A percentile compares a stretch with the other conserved stretches of the same genome.
Conservation (phyloP, 1,139 yeast genomes). For the Kurtzmaniella quercitrusa region DNA sequence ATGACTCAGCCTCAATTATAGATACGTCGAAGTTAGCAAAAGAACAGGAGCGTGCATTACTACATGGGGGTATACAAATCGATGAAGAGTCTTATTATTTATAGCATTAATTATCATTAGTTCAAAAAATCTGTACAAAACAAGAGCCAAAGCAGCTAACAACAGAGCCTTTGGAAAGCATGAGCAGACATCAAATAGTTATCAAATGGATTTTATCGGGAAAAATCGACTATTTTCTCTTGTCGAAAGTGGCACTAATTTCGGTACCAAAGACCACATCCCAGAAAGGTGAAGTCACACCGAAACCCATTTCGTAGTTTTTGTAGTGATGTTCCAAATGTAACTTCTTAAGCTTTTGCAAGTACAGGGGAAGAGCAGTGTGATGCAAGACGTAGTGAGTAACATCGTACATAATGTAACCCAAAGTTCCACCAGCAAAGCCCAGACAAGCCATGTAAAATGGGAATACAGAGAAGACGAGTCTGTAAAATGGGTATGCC, state of each 20-base stretch:
- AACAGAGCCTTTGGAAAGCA: no score
- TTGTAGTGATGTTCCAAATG: conserved; percentile 97
- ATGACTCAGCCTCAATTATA: neutral
- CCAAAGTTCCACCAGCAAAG: conserved; percentile 93
- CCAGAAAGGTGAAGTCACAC: conserved; percentile 94
- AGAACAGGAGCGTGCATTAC: conserved; percentile 8
- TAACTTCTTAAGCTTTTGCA: conserved; percentile 77
- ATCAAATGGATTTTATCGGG: no score
- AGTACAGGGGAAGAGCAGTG: conserved; percentile 66
- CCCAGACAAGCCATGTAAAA: conserved; percentile 49
- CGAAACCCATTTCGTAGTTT: conserved; percentile 93
- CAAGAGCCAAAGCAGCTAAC: neutral
- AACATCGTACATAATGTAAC: conserved; percentile 86
- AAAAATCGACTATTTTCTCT: conserved; percentile 28
- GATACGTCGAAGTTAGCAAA: neutral
- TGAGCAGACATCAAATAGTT: conserved; percentile 2
- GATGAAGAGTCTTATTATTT: conserved; percentile 8
- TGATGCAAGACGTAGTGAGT: conserved; percentile 89
- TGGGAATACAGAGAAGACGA: conserved; percentile 38
- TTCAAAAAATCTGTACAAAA: neutral
- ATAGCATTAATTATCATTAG: neutral
- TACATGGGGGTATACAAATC: conserved; percentile 10
- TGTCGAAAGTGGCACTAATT: conserved; percentile 33
- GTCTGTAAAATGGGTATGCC: conserved; percentile 41
- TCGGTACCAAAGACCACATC: conserved; percentile 83